Evolutionary conservation across 495 filamentous ascomycete species (phyloP).

Genomic region (Penicillium cosmopolitanum): DNA sequence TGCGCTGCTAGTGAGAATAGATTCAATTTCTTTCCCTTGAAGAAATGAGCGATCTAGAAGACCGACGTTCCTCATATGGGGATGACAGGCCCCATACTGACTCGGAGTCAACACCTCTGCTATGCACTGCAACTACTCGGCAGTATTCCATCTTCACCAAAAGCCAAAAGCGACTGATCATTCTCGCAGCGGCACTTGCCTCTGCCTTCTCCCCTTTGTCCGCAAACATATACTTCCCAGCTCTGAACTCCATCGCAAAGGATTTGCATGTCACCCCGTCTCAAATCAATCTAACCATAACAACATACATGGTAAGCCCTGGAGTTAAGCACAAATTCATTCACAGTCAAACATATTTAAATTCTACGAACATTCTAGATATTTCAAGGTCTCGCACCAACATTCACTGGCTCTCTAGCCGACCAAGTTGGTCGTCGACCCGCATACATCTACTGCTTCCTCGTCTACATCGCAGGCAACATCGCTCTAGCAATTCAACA

Average conservation of each 20-base stretch:
- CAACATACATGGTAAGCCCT: constrained; percentile 47
- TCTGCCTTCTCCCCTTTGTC: constrained; percentile 47
- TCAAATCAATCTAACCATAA: constrained; percentile 56
- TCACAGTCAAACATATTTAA: too few species aligned
- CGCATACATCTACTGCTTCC: constrained; percentile 50
- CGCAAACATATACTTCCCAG: constrained; percentile 53
- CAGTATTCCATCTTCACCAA: constrained; percentile 31
- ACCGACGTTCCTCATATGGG: neutral
- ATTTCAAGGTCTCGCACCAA: constrained; percentile 54
- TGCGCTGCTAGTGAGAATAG: neutral
- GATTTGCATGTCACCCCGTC: constrained; percentile 42
- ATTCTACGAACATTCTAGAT: constrained; percentile 31
- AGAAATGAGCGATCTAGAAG: neutral
- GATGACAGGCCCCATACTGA: neutral
- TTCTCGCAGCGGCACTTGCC: constrained; percentile 34
- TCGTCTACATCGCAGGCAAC: constrained; percentile 51
- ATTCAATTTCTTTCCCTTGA: neutral
- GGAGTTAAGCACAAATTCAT: neutral
- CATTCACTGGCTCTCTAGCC: constrained; percentile 52
- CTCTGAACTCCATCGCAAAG: constrained; percentile 43
- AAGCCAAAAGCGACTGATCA: constrained; percentile 31
- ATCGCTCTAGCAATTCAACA: constrained; percentile 51
- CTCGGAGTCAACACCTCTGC: constrained; percentile 27
- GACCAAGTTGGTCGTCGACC: constrained; percentile 54
- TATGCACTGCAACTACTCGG: neutral